A percentile compares a stretch with the other conserved stretches of the same genome.
phyloP scores from a whole-genome alignment of 495 filamentous ascomycete genomes.

The Daldinia concentrica region DNA sequence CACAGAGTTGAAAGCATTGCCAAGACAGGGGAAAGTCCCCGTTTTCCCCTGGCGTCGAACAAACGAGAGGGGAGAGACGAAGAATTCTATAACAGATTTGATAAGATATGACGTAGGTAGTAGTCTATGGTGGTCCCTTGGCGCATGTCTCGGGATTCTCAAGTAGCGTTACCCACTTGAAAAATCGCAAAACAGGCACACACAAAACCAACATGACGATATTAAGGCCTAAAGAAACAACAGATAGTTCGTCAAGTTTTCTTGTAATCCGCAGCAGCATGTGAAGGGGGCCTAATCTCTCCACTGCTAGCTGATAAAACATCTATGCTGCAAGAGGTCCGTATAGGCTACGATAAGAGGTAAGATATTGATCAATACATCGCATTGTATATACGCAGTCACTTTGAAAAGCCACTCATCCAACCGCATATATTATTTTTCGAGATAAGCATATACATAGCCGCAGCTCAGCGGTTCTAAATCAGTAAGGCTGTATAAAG shows the following conservation, averaged over 20 bases:
- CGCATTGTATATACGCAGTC: slow-evolving; percentile 1
- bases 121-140: background rate
- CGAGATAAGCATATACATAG: background rate
- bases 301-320: background rate
- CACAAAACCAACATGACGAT: background rate
- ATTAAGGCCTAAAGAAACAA: background rate
- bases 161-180: slow-evolving; percentile 30
- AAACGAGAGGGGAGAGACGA: slow-evolving; percentile 1
- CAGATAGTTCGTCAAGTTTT: background rate
- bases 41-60: background rate
- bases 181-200: slow-evolving; percentile 1
- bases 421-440: background rate
- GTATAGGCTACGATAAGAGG: background rate
- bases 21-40: slow-evolving; percentile 1
- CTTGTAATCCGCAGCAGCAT: background rate
- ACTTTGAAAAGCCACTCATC: background rate
- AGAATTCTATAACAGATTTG: background rate
- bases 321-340: background rate
- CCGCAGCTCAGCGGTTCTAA: background rate
- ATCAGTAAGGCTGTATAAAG: background rate
- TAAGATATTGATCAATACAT: background rate
- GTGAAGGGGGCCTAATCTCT: background rate
- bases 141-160: slow-evolving; percentile 16
- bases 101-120: slow-evolving; percentile 39
- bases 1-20: background rate